phyloP scores from a whole-genome alignment of 2,329 filamentous ascomycete species.

The Paecilomyces variotii region DNA sequence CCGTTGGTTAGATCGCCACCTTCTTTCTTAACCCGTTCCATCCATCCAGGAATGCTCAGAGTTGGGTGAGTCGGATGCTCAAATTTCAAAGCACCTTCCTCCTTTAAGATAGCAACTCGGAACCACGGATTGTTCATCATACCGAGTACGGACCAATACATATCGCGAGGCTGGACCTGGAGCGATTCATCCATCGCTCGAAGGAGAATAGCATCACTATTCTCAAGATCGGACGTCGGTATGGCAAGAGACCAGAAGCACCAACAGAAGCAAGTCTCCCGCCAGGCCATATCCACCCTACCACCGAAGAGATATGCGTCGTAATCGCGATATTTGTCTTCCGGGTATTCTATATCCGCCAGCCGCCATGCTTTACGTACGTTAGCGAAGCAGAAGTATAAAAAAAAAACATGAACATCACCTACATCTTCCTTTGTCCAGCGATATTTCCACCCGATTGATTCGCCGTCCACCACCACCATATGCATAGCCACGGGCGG shows the following conservation, averaged over 20 bases:
- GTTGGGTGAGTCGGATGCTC: constrained; percentile 84
- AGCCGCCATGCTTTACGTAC: constrained; percentile 55
- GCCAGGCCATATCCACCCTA: constrained; percentile 69
- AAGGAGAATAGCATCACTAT: constrained; percentile 66
- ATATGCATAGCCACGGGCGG: constrained; percentile 75
- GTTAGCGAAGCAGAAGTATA: constrained; percentile 5
- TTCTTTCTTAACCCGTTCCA: constrained; percentile 78
- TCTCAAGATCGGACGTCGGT: constrained; percentile 51
- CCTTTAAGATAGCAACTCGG: constrained; percentile 65
- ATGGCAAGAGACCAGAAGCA: constrained; percentile 80
- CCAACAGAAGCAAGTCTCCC: constrained; percentile 82
- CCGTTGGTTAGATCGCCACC: constrained; percentile 75
- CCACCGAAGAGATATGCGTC: constrained; percentile 64
- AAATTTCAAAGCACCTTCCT: constrained; percentile 59
- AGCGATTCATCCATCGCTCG: constrained; percentile 86
- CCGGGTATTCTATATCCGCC: constrained; percentile 70
- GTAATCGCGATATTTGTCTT: constrained; percentile 69
- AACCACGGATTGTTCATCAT: constrained; percentile 99
- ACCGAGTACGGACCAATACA: constrained; percentile 91
- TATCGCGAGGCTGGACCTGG: constrained; percentile 78
- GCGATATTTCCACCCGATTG: constrained; percentile 71
- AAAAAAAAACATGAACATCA: neutral
- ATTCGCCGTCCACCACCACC: constrained; percentile 77
- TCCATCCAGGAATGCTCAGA: constrained; percentile 75
- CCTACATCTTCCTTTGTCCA: constrained; percentile 66